phyloP scores from a whole-genome alignment of 805 yeast genomes.

The Yarrowia porcina region DNA sequence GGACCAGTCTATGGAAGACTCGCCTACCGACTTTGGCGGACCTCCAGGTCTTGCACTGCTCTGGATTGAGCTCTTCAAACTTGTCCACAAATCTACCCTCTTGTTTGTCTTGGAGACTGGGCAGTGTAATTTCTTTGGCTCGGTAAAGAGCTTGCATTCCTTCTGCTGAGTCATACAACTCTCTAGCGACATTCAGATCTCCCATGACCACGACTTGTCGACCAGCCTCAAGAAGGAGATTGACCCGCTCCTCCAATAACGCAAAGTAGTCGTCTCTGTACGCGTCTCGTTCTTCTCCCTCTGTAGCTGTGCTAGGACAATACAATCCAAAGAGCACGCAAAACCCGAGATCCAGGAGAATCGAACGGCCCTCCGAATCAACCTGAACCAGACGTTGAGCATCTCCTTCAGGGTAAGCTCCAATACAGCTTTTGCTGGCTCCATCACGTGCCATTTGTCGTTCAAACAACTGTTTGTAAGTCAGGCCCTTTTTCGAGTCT shows the following conservation, averaged over 20 bases:
- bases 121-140: conserved; percentile 28
- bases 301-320: conserved; percentile 78
- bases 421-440: conserved; percentile 47
- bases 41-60: conserved; percentile 40
- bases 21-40: conserved; percentile 44
- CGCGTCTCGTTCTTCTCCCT: conserved; percentile 55
- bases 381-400: conserved; percentile 37
- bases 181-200: conserved; percentile 79
- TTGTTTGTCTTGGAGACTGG: background rate
- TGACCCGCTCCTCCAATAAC: conserved; percentile 59
- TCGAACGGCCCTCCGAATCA: conserved; percentile 83
- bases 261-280: conserved; percentile 58
- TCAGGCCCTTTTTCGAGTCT: conserved; percentile 27
- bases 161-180: conserved; percentile 80
- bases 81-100: conserved; percentile 27
- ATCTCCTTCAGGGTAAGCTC: conserved; percentile 61
- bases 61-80: conserved; percentile 42
- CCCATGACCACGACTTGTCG: conserved; percentile 80
- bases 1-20: conserved; percentile 43
- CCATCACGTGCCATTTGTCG: conserved; percentile 3
- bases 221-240: conserved; percentile 49
- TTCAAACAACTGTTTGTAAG: conserved; percentile 35
- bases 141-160: conserved; percentile 48
- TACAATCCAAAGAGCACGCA: conserved; percentile 55
- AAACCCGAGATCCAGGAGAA: conserved; percentile 61